Evolutionary conservation across 2,329 filamentous ascomycete species (phyloP).

Genomic region (Hypoxylon sp.): DNA sequence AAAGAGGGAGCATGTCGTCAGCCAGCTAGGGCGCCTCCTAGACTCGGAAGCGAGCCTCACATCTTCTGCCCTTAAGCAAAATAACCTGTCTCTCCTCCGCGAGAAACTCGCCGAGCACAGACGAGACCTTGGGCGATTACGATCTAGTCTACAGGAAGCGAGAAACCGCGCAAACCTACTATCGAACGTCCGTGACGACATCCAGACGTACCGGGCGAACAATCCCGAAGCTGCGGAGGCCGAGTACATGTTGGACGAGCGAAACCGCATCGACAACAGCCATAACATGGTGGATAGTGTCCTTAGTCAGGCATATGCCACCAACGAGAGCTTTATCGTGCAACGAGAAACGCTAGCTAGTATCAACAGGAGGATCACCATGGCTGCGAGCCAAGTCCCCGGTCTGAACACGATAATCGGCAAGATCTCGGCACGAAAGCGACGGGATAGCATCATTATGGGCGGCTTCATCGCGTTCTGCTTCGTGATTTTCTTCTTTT

Average conservation of each 20-base stretch:
- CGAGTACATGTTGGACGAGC: constrained; percentile 97
- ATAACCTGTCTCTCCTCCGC: constrained; percentile 90
- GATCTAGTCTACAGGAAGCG: constrained; percentile 78
- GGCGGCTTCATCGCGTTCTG: constrained; percentile 92
- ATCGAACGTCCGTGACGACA: constrained; percentile 90
- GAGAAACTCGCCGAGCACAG: constrained; percentile 91
- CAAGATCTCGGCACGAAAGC: constrained; percentile 93
- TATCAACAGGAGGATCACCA: constrained; percentile 91
- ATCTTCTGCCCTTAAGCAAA: constrained; percentile 95
- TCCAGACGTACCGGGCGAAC: constrained; percentile 85
- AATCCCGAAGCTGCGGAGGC: constrained; percentile 88
- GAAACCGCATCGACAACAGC: constrained; percentile 86
- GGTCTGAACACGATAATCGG: constrained; percentile 93
- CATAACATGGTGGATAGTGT: constrained; percentile 91
- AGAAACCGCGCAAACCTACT: constrained; percentile 92
- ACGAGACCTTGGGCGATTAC: constrained; percentile 82
- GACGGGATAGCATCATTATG: constrained; percentile 94
- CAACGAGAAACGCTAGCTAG: constrained; percentile 90
- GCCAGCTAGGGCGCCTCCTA: constrained; percentile 87
- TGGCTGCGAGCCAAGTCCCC: constrained; percentile 90
- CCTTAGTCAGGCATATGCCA: constrained; percentile 93
- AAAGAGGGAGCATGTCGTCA: constrained; percentile 84
- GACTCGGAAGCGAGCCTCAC: constrained; percentile 91
- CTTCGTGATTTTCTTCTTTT: constrained; percentile 86
- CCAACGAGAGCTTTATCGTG: constrained; percentile 89